phyloP scores from a whole-genome alignment of 2,329 filamentous ascomycete species.

The Blastomyces gilchristii region DNA sequence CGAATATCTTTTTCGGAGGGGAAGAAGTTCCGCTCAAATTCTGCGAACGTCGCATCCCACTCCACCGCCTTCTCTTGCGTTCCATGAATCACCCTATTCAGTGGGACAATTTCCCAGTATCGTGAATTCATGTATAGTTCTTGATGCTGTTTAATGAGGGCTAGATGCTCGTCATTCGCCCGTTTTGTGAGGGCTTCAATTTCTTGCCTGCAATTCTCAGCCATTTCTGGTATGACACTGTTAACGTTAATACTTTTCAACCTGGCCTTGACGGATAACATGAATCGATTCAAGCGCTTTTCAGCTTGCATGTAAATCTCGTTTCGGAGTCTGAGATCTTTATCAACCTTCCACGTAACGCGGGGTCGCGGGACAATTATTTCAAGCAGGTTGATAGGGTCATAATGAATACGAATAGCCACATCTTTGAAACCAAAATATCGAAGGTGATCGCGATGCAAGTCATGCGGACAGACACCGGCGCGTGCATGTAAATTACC shows the following conservation, averaged over 20 bases:
- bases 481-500: conserved; percentile 65
- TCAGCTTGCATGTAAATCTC: conserved; percentile 76
- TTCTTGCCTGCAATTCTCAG: conserved; percentile 69
- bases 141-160: conserved; percentile 67
- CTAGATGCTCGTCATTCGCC: conserved; percentile 71
- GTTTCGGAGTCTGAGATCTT: conserved; percentile 85
- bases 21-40: conserved; percentile 88
- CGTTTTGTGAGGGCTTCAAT: conserved; percentile 68
- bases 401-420: conserved; percentile 81
- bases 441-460: conserved; percentile 81
- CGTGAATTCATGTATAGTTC: conserved; percentile 86
- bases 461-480: conserved; percentile 76
- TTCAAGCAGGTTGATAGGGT: conserved; percentile 83
- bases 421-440: conserved; percentile 86
- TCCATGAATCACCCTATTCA: conserved; percentile 78
- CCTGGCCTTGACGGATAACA: conserved; percentile 71
- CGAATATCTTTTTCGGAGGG: conserved; percentile 93
- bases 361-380: conserved; percentile 82
- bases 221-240: conserved; percentile 77
- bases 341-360: conserved; percentile 96
- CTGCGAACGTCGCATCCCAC: conserved; percentile 82
- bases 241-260: conserved; percentile 85
- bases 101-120: conserved; percentile 92
- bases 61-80: conserved; percentile 88
- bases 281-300: conserved; percentile 74